phyloP scores from a whole-genome alignment of 805 yeast species.

The Myxozyma mucilagina region DNA sequence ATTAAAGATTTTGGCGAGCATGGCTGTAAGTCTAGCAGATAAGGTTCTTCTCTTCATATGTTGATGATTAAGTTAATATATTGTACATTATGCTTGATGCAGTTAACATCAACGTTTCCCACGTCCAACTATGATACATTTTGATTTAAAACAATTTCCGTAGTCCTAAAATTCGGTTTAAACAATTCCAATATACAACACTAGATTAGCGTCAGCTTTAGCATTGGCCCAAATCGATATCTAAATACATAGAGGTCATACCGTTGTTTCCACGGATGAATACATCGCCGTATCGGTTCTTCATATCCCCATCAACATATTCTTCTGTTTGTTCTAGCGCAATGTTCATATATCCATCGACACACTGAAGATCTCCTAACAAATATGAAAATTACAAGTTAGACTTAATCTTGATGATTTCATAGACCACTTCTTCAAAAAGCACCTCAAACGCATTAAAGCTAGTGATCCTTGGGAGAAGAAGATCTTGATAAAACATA shows the following conservation, averaged over 20 bases:
- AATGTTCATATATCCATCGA: conserved; percentile 96
- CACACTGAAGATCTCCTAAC: conserved; percentile 66
- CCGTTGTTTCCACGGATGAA: conserved; percentile 87
- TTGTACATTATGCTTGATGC: no score
- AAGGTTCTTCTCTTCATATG: no score
- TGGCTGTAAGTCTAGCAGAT: no score
- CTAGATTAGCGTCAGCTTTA: background rate
- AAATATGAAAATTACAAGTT: background rate
- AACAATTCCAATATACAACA: background rate
- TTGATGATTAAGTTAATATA: no score
- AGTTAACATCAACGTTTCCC: no score
- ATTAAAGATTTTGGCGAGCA: no score
- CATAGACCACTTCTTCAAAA: no score
- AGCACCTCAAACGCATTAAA: background rate
- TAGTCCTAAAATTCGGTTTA: background rate
- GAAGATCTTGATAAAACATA: conserved; percentile 27
- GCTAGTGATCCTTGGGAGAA: background rate
- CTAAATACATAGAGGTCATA: conserved; percentile 38
- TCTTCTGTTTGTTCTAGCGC: conserved; percentile 81
- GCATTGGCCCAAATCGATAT: conserved; percentile 1
- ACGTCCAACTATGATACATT: background rate
- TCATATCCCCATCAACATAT: conserved; percentile 50
- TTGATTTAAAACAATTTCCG: background rate
- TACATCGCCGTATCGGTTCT: conserved; percentile 68
- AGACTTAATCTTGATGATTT: background rate